phyloP scores from a whole-genome alignment of 2,329 filamentous ascomycete species.

The Penicillium sp. region DNA sequence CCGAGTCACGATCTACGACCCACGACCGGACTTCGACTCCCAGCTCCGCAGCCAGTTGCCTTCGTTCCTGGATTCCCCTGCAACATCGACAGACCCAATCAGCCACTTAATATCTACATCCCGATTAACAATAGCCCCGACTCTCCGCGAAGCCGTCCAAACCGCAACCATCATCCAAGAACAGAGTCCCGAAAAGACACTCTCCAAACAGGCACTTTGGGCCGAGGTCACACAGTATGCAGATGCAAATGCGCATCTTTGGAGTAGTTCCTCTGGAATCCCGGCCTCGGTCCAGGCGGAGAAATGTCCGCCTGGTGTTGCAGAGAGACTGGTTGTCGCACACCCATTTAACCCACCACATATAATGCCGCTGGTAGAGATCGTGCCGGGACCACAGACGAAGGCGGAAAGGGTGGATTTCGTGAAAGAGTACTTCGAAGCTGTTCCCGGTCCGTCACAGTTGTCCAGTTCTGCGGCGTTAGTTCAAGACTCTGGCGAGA shows the following conservation, averaged over 20 bases:
- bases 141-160: constrained; percentile 47
- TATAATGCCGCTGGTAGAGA: constrained; percentile 64
- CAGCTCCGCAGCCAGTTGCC: constrained; percentile 52
- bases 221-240: constrained; percentile 54
- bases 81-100: constrained; percentile 10
- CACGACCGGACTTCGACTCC: constrained; percentile 50
- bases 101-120: constrained; percentile 28
- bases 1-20: constrained; percentile 56
- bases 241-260: constrained; percentile 53
- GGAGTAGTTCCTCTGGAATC: constrained; percentile 64
- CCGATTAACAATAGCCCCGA: constrained; percentile 43
- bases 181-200: constrained; percentile 59
- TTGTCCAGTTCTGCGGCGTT: no score
- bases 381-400: constrained; percentile 57
- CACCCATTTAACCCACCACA: constrained; percentile 68
- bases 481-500: neutral
- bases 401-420: constrained; percentile 32
- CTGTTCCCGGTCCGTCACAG: constrained; percentile 20
- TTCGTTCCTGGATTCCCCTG: constrained; percentile 40
- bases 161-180: constrained; percentile 61
- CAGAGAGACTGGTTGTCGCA: constrained; percentile 56
- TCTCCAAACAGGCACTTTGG: constrained; percentile 60
- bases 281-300: constrained; percentile 54
- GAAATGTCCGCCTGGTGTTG: constrained; percentile 41
- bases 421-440: constrained; percentile 45